Base-by-base conservation (phyloP, 2,329 filamentous ascomycete genomes). In the Penicillium sp. region DNA sequence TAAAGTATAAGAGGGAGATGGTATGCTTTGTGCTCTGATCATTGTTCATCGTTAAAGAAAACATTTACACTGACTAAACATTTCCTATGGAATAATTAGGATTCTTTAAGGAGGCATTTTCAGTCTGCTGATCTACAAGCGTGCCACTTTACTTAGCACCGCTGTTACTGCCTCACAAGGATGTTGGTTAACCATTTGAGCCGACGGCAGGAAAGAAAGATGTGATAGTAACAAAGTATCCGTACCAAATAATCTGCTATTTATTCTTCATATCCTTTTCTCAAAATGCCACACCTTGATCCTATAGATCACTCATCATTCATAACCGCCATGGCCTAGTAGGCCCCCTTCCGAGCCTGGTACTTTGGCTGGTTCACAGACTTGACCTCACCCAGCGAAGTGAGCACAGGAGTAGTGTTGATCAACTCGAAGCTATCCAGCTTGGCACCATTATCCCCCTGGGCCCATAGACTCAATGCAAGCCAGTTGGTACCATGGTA, bases 401-500 rank as follows among this genome's bases (percentile, higher is more conserved):
- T 86, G 71, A 81, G 75, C 4, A 89, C 79, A 12, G 85, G 76
- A 6, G 78, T 80, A 19, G 82, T 81, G 19, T 82, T 75, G 26
- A 76, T 79, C 65, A 89, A 72, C 44, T 81, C 78, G 38, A 90
- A 76, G 0, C 81, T 82, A 0, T 83, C 82, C 10, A 91, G 68
- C 69, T 83, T 86, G 0, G 85, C 88, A 7, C 86, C 88, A 2
- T 74, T 76, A 0, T 76, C 75, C 44, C 88, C 85, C 58, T 89
- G 79, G 0, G 87, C 85, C 91, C 90, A 93, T 17, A 94, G 72
- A 26, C 84, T 86, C 4, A 94, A 69, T 0, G 85, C 89, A 6
- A 93, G 70, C 75, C 85, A 90, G 68, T 94, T 94, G 35, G 81
- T 83, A 0, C 90, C 90, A 4, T 82, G 80, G 73, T 92, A 90